Conservation (phyloP, 148 eudicot genomes). For the Nepenthes mirabilis region DNA sequence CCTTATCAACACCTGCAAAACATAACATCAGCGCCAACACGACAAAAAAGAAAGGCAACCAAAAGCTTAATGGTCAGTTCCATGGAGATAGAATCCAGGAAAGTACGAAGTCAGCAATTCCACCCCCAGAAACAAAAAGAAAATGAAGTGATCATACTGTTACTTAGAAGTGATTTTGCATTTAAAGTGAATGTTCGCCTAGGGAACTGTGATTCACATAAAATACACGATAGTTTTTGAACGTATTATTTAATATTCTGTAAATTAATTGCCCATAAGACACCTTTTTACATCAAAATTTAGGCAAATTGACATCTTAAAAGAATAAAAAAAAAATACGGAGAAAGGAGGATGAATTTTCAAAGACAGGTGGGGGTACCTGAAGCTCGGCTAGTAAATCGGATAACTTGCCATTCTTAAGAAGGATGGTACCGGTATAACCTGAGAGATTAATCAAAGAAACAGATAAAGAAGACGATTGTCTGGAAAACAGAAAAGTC, state of each 20-base stretch:
- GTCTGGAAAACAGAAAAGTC: not conserved
- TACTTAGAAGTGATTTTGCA: too few relatives aligned
- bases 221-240: too few relatives aligned
- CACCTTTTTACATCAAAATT: too few relatives aligned
- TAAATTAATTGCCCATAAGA: too few relatives aligned
- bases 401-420: constrained; percentile 60
- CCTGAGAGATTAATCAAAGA: constrained; percentile 25
- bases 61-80: not conserved
- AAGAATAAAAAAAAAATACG: not conserved
- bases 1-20: constrained; percentile 50
- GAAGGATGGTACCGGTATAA: constrained; percentile 61
- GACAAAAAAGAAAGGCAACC: not conserved
- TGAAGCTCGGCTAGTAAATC: constrained; percentile 73
- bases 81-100: too few relatives aligned
- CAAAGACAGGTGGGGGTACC: constrained; percentile 18
- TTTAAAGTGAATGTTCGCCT: too few relatives aligned
- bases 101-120: too few relatives aligned
- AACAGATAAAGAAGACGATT: not conserved
- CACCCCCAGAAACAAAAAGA: too few relatives aligned
- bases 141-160: too few relatives aligned
- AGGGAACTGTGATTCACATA: too few relatives aligned
- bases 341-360: not conserved
- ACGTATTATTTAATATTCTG: too few relatives aligned
- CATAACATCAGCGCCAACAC: not conserved
- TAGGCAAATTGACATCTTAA: not conserved